A percentile compares a stretch with the other conserved stretches of the same genome.
phyloP scores from a whole-genome alignment of 2,329 filamentous ascomycete species.

The Colletotrichum horii region DNA sequence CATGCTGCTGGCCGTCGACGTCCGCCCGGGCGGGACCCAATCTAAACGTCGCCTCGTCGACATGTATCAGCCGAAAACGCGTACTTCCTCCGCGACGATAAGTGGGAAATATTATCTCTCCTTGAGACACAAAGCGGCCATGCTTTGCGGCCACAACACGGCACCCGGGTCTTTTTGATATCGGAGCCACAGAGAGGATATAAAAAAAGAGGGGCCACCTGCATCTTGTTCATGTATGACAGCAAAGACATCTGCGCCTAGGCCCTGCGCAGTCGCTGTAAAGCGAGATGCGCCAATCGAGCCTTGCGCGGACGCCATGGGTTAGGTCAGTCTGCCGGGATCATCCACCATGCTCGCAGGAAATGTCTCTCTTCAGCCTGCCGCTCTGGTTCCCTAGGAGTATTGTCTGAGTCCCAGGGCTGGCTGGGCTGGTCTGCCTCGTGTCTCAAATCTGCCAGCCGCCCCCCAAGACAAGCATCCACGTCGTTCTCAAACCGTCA shows the following conservation, averaged over 20 bases:
- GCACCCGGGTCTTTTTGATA: slow-evolving; percentile 1
- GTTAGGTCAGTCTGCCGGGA: slow-evolving; percentile 10
- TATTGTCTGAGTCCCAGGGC: not conserved
- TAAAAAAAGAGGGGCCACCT: not conserved
- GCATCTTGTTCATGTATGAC: slow-evolving; percentile 16
- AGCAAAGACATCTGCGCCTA: slow-evolving; percentile 20
- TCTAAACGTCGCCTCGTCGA: not conserved
- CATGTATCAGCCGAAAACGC: not conserved
- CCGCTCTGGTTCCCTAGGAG: not conserved
- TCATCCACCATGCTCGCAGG: slow-evolving; percentile 4
- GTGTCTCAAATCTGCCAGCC: slow-evolving; percentile 8
- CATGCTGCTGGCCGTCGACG: slow-evolving; percentile 1
- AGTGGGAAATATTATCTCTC: not conserved
- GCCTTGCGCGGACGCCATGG: slow-evolving; percentile 11
- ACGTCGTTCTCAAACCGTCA: not conserved
- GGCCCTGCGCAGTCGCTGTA: slow-evolving; percentile 4
- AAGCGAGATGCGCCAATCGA: slow-evolving; percentile 21
- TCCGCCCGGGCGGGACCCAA: slow-evolving; percentile 1
- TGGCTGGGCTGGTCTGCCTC: slow-evolving; percentile 3
- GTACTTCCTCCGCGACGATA: not conserved
- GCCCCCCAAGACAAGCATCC: slow-evolving; percentile 8
- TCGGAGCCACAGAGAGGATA: not conserved
- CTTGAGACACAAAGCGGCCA: not conserved
- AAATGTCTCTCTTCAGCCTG: not conserved
- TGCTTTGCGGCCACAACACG: not conserved